Base-by-base conservation (phyloP, 2,329 filamentous ascomycete species). In the Fusarium mexicanum region DNA sequence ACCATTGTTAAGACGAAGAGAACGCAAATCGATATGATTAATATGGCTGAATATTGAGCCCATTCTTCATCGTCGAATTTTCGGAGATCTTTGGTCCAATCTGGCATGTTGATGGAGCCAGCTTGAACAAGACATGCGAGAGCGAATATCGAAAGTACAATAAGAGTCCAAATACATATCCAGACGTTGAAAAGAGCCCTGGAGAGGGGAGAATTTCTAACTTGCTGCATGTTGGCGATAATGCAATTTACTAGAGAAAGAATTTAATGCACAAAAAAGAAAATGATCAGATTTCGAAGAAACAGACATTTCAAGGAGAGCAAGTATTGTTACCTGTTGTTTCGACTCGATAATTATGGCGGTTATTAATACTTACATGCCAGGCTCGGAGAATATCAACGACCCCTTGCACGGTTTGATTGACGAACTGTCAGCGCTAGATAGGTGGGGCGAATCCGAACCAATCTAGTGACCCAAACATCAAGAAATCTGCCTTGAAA, bases 31-130 rank as follows among this genome's bases (percentile, higher is more conserved):
- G 31, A 37, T n/a, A 53, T 54, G 16, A 61, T 51, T 9, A 73
- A 26, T 48, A 73, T 58, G 20, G 41, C 16, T 20, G 70, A 37
- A 20, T 70, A 73, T 41, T 44, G 55, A 14, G 37, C 18, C 60
- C 61, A 66, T 9, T 73, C 60, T 5, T 61, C 55, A 9, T 47
- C 65, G 3, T 69, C 55, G 22, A 70, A 73, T 26, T 73, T 40
- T 22, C 65, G 65, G 5, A 72, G 50, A 22, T 73, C 70, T 43
- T 70, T 73, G 8, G 69, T 73, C 70, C 69, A 73, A 5, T 61
- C 50, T 16, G 69, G 69, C 60, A 73, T 61, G 8, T 41, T 9
- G 18, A 73, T 62, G 10, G 55, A n/a, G 3, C 43, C 24, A 16
- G 37, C 50, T 13, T 70, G 65, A 1, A 73, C 70, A 10, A 73